A percentile compares a stretch with the other conserved stretches of the same genome.
Evolutionary conservation across 2,329 filamentous ascomycete species (phyloP).

Genomic region (Fusarium decemcellulare): DNA sequence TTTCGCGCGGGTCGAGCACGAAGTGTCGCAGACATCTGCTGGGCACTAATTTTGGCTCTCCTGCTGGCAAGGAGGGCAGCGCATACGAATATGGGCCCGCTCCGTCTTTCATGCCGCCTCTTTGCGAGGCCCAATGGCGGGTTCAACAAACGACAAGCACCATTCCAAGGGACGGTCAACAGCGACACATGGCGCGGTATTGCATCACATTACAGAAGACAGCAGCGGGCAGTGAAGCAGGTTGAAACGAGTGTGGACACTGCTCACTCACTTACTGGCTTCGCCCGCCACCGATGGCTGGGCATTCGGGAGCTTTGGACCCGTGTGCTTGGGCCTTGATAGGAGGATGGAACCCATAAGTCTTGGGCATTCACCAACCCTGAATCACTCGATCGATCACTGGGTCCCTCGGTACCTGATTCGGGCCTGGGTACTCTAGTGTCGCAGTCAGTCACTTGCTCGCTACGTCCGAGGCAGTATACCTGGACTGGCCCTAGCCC

Average conservation of each 20-base stretch:
- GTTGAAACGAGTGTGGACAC: conserved; percentile 46
- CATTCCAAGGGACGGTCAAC: conserved; percentile 26
- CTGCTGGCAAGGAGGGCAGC: conserved; percentile 5
- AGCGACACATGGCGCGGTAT: conserved; percentile 30
- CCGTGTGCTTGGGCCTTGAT: conserved; percentile 41
- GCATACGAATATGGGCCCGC: conserved; percentile 3
- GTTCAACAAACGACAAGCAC: conserved; percentile 24
- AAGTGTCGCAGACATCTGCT: conserved; percentile 10
- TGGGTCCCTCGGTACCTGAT: conserved; percentile 39
- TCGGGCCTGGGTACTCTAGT: conserved; percentile 20
- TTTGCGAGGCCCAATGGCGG: conserved; percentile 10
- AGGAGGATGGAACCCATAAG: conserved; percentile 37
- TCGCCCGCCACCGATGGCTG: conserved; percentile 16
- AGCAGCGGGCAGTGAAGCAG: conserved; percentile 30
- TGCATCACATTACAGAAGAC: conserved; percentile 36
- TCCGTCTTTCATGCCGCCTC: conserved; percentile 11
- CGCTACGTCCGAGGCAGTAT: conserved; percentile 3
- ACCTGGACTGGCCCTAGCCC: conserved; percentile 12
- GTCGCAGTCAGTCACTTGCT: conserved; percentile 36
- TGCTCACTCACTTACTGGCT: conserved; percentile 29
- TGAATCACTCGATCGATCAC: conserved; percentile 42
- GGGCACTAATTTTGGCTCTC: conserved; percentile 14
- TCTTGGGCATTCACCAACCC: conserved; percentile 44
- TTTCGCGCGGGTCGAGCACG: conserved; percentile 8
- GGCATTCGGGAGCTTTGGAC: conserved; percentile 23